Conservation (phyloP, 805 yeast species). For the Lipomyces yamadae region DNA sequence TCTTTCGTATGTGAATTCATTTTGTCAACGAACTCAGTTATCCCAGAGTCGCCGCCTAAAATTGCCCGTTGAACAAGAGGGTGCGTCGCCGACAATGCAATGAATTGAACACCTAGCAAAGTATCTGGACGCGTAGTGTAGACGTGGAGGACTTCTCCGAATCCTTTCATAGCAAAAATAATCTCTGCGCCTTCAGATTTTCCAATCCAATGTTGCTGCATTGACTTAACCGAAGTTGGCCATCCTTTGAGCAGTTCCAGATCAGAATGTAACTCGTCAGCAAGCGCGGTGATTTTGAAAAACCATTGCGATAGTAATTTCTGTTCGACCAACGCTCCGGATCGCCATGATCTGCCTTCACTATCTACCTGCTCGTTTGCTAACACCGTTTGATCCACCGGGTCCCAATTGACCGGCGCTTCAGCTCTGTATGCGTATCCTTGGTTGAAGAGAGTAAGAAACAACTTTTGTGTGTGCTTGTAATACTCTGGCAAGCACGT, state of each 20-base stretch:
- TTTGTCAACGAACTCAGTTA: constrained; percentile 54
- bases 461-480: constrained; percentile 89
- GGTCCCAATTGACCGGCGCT: constrained; percentile 98
- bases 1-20: constrained; percentile 48
- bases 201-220: constrained; percentile 97
- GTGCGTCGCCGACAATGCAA: constrained; percentile 79
- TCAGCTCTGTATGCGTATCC: constrained; percentile 85
- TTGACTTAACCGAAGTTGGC: constrained; percentile 86
- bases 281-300: constrained; percentile 83
- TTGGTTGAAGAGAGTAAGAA: constrained; percentile 68
- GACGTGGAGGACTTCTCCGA: constrained; percentile 50
- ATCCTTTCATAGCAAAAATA: constrained; percentile 47
- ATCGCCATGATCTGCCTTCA: constrained; percentile 92
- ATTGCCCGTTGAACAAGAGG: constrained; percentile 54
- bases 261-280: constrained; percentile 68
- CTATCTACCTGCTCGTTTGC: constrained; percentile 97
- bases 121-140: constrained; percentile 95
- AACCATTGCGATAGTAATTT: constrained; percentile 88
- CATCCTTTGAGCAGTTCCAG: constrained; percentile 65
- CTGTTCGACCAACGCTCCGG: constrained; percentile 93
- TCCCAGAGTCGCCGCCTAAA: constrained; percentile 48
- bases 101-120: constrained; percentile 75
- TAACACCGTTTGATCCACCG: constrained; percentile 89
- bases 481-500: constrained; percentile 89
- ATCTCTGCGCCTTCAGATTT: constrained; percentile 80